These are phyloP conservation scores for Leucogyrophana mollusca DNA, from an alignment of 768 basidiomycete species.

Conservation along the genomic window DNA sequence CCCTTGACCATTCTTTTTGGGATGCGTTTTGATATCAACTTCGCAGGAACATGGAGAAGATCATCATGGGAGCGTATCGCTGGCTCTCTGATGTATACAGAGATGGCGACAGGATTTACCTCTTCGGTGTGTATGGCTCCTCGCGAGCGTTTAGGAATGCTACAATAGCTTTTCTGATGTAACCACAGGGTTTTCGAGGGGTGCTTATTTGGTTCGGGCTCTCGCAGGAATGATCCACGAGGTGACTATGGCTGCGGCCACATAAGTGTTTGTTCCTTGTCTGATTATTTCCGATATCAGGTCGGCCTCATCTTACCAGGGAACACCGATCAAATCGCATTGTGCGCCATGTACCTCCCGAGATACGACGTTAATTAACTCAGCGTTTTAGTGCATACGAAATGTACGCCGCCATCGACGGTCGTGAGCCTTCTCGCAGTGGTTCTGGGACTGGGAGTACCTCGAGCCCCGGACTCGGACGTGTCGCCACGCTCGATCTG, in stretches of 20 bases:
- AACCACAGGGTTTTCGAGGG: conserved; percentile 38
- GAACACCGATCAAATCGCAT: conserved; percentile 34
- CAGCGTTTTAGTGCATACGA: conserved; percentile 25
- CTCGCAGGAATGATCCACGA: conserved; percentile 37
- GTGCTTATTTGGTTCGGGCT: conserved; percentile 38
- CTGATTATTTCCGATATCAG: conserved; percentile 11
- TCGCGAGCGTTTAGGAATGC: neutral
- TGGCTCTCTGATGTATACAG: conserved; percentile 33
- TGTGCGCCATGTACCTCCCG: conserved; percentile 26
- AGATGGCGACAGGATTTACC: conserved; percentile 30
- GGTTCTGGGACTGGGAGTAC: conserved; percentile 1
- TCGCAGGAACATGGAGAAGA: conserved; percentile 28
- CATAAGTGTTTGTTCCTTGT: conserved; percentile 1
- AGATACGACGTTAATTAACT: too few relatives aligned
- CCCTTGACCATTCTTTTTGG: too few relatives aligned
- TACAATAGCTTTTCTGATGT: neutral
- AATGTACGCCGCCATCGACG: conserved; percentile 18
- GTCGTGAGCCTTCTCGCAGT: too few relatives aligned
- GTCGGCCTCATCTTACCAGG: conserved; percentile 32
- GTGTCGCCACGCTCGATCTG: neutral
- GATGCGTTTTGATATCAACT: too few relatives aligned
- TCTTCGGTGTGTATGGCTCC: conserved; percentile 34
- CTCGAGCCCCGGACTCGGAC: conserved; percentile 10
- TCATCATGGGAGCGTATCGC: conserved; percentile 26
- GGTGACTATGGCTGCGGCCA: conserved; percentile 10